Evolutionary conservation across 108 stramenopile genomes (phyloP), one percentile per base, ranked within the genome.

Genomic region (Stephanodiscus triporus): DNA sequence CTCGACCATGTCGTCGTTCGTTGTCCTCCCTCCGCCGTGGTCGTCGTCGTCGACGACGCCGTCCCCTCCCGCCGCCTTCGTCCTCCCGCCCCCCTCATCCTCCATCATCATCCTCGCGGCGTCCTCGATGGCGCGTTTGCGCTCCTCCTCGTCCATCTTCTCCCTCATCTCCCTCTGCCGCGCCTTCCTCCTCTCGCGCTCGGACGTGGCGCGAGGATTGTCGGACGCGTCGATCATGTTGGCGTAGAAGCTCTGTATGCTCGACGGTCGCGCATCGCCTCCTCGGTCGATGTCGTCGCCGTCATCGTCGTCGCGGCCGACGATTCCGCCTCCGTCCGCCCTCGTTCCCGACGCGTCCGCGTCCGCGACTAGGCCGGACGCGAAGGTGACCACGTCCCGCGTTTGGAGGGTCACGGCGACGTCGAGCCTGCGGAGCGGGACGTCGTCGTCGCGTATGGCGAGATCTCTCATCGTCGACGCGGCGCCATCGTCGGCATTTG

Each of bases 211-310:
- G 3, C 74, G 72, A 7, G 70, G 63, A 76, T 80, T 70, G 9
- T 70, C 57, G 11, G 76, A 65, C 10, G 73, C 60, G 67, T 86
- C 87, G 63, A 90, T 88, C 87, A 88, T 86, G 58, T 90, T 90
- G 5, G 87, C 89, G 65, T 83, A 88, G 61, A 88, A 90, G 13
- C 70, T 45, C 30, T 82, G 81, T 59, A 90, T 85, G 43, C 76
- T 50, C 4, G 85, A 82, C 1, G 19, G 22, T 23, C 22, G 34
- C 26, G 57, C 40, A 24, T 34, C 43, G 14, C 49, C 56, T 16
- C 70, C 68, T 8, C 40, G 10, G 9, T 40, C 40, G 10, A 8
- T 11, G 4, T 63, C 64, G 11, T 26, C 72, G 38, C 43, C 80
- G n/a, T 29, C 38, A n/a, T 59, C 75, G 30, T 70, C 37, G 29